Evolutionary conservation across 2,329 filamentous ascomycete species (phyloP).

Genomic region (Fusarium sp.): DNA sequence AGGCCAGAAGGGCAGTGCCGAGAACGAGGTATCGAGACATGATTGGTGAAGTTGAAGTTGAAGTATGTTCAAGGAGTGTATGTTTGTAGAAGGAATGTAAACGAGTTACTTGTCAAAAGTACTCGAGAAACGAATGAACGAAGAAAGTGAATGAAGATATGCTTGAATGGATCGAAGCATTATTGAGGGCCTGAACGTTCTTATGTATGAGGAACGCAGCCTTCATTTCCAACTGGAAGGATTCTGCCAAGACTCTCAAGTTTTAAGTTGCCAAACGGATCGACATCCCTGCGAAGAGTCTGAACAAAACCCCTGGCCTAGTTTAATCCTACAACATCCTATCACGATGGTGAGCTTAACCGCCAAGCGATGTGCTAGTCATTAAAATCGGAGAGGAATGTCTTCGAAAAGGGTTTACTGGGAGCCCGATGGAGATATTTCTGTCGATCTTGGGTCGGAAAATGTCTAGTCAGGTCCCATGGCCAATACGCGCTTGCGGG

Average conservation of each 20-base stretch:
- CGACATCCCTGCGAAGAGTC: constrained; percentile 1
- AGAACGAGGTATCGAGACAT: constrained; percentile 33
- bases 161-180: background rate
- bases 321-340: background rate
- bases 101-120: constrained; percentile 25
- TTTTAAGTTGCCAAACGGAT: constrained; percentile 10
- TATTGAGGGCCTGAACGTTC: no score
- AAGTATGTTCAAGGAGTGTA: background rate
- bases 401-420: background rate
- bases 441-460: background rate
- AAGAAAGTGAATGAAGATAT: background rate
- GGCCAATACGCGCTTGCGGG: background rate
- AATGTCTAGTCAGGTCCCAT: background rate
- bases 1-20: constrained; percentile 24
- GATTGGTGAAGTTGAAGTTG: background rate
- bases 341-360: background rate
- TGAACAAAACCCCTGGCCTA: background rate
- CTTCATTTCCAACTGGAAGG: background rate
- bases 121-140: background rate
- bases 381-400: background rate
- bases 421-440: background rate
- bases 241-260: background rate
- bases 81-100: background rate
- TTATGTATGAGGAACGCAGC: background rate
- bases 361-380: background rate